Conservation (phyloP, 78 protist genomes). For the Creolimax fragrantissima region DNA sequence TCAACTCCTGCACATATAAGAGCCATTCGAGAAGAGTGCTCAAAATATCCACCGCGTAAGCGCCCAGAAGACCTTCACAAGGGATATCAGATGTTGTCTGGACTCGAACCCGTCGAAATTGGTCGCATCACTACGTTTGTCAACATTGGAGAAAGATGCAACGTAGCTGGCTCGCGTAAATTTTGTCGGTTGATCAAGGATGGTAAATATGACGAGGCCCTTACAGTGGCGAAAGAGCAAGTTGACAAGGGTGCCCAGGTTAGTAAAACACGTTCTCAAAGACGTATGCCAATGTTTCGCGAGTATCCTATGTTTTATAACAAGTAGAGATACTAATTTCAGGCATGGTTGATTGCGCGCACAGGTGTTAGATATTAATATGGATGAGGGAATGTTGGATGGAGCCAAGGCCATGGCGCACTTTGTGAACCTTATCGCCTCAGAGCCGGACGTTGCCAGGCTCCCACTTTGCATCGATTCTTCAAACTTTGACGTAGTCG, state of each 20-base stretch:
- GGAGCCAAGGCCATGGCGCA: slow-evolving; percentile 70
- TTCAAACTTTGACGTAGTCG: slow-evolving; percentile 84
- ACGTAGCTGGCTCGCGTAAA: slow-evolving; percentile 90
- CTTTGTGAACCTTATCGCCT: slow-evolving; percentile 72
- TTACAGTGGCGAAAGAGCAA: slow-evolving; percentile 70
- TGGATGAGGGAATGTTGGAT: slow-evolving; percentile 97
- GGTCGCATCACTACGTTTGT: slow-evolving; percentile 58
- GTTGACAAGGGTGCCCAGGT: slow-evolving; percentile 71
- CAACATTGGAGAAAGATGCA: slow-evolving; percentile 99
- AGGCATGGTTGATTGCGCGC: no score
- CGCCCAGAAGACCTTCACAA: neutral
- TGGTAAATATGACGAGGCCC: slow-evolving; percentile 69
- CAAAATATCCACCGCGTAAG: neutral
- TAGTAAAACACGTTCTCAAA: neutral
- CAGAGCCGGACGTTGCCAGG: slow-evolving; percentile 90
- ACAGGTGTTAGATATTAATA: slow-evolving; percentile 89
- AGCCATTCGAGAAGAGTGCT: slow-evolving; percentile 50
- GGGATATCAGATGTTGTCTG: slow-evolving; percentile 36
- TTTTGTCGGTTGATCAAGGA: slow-evolving; percentile 76
- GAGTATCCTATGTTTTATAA: no score
- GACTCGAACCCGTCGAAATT: slow-evolving; percentile 71
- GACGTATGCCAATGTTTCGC: no score
- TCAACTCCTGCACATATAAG: slow-evolving; percentile 89
- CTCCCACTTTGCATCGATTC: slow-evolving; percentile 95
- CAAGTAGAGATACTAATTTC: no score